Conservation (phyloP, 208 protist species). For the Trypanosomatidae sp. region DNA sequence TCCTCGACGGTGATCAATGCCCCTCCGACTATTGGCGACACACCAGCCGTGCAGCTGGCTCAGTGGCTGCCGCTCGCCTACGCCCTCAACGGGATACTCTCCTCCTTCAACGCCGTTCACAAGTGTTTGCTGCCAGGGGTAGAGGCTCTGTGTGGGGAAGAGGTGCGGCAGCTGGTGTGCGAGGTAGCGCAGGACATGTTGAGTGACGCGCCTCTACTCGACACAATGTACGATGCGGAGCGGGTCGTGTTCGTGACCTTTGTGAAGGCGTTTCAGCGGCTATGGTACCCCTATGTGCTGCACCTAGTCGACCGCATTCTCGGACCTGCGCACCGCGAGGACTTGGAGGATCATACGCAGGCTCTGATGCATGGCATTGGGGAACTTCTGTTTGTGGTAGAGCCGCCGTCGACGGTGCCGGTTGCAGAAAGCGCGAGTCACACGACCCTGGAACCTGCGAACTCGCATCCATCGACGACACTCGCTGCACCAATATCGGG, state of each 20-base stretch:
- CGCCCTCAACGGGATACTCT: slow-evolving; percentile 75
- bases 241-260: slow-evolving; percentile 45
- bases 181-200: slow-evolving; percentile 60
- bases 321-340: slow-evolving; percentile 49
- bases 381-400: slow-evolving; percentile 14
- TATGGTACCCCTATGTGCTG: slow-evolving; percentile 71
- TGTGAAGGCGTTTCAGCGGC: slow-evolving; percentile 52
- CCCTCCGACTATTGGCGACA: slow-evolving; percentile 8
- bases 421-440: not conserved
- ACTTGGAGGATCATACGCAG: slow-evolving; percentile 34
- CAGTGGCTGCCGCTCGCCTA: slow-evolving; percentile 82
- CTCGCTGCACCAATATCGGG: not conserved
- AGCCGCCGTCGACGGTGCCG: slow-evolving; percentile 2
- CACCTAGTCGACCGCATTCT: slow-evolving; percentile 46
- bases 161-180: slow-evolving; percentile 46
- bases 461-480: not conserved
- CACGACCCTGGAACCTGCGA: not conserved
- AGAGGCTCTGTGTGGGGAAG: slow-evolving; percentile 41
- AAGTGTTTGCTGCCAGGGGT: slow-evolving; percentile 68
- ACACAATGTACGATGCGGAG: slow-evolving; percentile 58
- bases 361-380: slow-evolving; percentile 24
- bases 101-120: slow-evolving; percentile 74
- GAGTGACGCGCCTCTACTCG: slow-evolving; percentile 49
- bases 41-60: slow-evolving; percentile 41
- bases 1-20: slow-evolving; percentile 8